Conservation (phyloP, 805 yeast genomes). For the Metahyphopichia silvanorum region DNA sequence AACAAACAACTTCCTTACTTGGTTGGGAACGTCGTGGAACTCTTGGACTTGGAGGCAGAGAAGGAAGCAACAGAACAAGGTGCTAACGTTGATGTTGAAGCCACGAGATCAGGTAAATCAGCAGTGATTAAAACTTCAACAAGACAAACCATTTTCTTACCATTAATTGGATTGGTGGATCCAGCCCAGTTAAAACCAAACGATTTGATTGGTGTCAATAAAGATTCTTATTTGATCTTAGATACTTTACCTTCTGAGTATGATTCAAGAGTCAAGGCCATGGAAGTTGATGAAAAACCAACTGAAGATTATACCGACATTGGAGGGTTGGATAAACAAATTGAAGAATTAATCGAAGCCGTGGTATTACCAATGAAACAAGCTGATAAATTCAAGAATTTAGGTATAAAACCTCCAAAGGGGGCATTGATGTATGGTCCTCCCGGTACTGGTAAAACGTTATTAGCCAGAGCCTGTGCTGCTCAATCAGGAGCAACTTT, state of each 20-base stretch:
- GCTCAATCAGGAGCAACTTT: conserved; percentile 46
- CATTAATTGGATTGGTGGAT: conserved; percentile 93
- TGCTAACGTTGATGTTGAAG: conserved; percentile 90
- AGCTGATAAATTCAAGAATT: conserved; percentile 88
- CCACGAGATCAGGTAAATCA: conserved; percentile 90
- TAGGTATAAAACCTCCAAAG: conserved; percentile 77
- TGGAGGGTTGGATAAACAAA: conserved; percentile 97
- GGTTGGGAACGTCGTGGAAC: conserved; percentile 95
- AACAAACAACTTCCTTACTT: conserved; percentile 93
- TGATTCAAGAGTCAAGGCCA: conserved; percentile 95
- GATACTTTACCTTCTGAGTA: conserved; percentile 97
- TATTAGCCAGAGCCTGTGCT: conserved; percentile 47
- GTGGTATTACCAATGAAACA: conserved; percentile 98
- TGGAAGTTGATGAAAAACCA: conserved; percentile 99
- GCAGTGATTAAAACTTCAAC: conserved; percentile 98
- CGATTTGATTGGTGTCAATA: conserved; percentile 95
- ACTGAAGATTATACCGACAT: conserved; percentile 95
- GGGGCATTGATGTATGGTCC: conserved; percentile 49
- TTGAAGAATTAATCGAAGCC: conserved; percentile 97
- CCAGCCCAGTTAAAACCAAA: conserved; percentile 93
- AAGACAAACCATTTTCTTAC: conserved; percentile 94
- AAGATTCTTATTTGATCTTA: conserved; percentile 88
- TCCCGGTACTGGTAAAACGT: conserved; percentile 48
- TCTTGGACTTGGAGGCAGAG: conserved; percentile 83
- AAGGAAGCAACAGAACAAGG: conserved; percentile 85